Base-by-base conservation (phyloP, 345 rosid species). In the Syzygium jambos region DNA sequence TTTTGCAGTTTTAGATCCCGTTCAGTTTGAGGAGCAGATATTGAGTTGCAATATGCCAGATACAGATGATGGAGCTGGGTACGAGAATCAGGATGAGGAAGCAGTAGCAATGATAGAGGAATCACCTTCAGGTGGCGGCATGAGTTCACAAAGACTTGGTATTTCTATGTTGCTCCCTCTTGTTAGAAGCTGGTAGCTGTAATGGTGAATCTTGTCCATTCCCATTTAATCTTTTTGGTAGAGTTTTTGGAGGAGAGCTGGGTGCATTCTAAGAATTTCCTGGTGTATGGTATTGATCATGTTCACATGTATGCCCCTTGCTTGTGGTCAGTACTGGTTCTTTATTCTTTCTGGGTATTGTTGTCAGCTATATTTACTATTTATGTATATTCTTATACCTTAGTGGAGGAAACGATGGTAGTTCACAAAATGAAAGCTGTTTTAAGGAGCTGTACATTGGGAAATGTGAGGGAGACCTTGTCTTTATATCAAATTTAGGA, bases 21-120 rank as follows among this genome's bases (percentile, higher is more conserved):
- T 86, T 86, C 91, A 90, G 87, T 86, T 87, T 61, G 95, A 90
- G 89, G 97, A 95, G 87, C 95, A 91, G 89, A 89, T 92, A 52
- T 87, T 95, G 84, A 94, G 89, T 46, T 92, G 91, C 87, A 93
- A 89, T 59, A 84, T 90, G 91, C 91, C 95, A 9, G 97, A 94
- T 80, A 89, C 91, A 8, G 94, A 93, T 87, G 93, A 91, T 89
- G 94, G 88, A 77, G 91, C 91, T 82, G 93, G 89, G 2, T 92
- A 89, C 85, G 95, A 94, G 86, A 92, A 94, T 85, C 93, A 89
- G 63, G 95, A 92, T 85, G 96, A 94, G 85, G 96, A 94, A 88
- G 89, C 92, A 5, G 91, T 92, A 86, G 94, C 93, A 30, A 94
- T 92, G 93, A 52, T 93, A 82, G 95, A 96, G 89, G 96, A 93